A percentile compares a stretch with the other conserved stretches of the same genome.
Conservation (phyloP, 83 land plant genomes). For the Picea mariana region DNA sequence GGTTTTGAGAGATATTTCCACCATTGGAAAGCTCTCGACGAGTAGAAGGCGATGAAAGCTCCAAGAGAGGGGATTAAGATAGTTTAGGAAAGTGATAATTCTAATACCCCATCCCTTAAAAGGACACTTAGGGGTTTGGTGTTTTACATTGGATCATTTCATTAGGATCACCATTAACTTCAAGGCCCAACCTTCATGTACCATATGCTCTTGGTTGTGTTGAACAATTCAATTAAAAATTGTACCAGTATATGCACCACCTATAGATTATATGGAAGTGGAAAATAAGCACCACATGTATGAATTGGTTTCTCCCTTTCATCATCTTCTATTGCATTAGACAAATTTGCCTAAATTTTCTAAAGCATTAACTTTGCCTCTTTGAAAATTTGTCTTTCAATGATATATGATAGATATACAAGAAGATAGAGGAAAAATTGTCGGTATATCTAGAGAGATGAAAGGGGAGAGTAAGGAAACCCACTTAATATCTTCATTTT, state of each 20-base stretch:
- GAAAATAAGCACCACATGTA: slow-evolving; percentile 92
- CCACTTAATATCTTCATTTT: slow-evolving; percentile 99
- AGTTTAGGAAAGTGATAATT: too few species aligned
- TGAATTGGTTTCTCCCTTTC: slow-evolving; percentile 62
- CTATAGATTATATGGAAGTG: slow-evolving; percentile 74
- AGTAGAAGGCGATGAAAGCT: too few species aligned
- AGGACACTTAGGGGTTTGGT: too few species aligned
- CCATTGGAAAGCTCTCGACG: too few species aligned
- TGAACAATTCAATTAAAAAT: slow-evolving; percentile 86
- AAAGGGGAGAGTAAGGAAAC: slow-evolving; percentile 89
- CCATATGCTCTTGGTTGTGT: slow-evolving; percentile 55
- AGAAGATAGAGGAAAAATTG: slow-evolving; percentile 84
- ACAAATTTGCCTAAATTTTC: slow-evolving; percentile 58
- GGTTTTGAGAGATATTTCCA: too few species aligned
- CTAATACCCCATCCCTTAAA: too few species aligned
- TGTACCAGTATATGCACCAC: slow-evolving; percentile 74
- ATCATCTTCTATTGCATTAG: slow-evolving; percentile 46
- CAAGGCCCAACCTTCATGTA: too few species aligned
- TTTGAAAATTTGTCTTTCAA: slow-evolving; percentile 73
- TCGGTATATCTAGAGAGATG: slow-evolving; percentile 92
- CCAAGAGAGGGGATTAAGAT: too few species aligned
- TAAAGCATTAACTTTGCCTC: slow-evolving; percentile 90
- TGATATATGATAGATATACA: slow-evolving; percentile 49
- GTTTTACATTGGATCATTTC: too few species aligned
- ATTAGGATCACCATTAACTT: too few species aligned